phyloP scores from a whole-genome alignment of 768 basidiomycete species.

The Hypholoma fasciculare region DNA sequence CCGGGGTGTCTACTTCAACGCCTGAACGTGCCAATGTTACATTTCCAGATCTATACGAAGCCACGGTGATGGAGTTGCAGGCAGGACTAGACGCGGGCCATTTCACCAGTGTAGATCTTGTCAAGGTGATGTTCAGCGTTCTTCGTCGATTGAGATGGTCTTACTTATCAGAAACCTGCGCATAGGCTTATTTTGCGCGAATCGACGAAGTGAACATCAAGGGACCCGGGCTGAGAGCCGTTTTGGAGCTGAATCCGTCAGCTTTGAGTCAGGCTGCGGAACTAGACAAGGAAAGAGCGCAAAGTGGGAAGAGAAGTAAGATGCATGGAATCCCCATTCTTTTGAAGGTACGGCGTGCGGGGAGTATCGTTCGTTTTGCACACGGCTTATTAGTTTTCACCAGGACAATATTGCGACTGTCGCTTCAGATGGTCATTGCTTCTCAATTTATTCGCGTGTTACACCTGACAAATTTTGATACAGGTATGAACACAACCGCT shows the following conservation, averaged over 20 bases:
- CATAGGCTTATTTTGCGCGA: slow-evolving; percentile 64
- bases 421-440: slow-evolving; percentile 37
- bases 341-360: slow-evolving; percentile 38
- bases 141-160: too few species aligned
- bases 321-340: slow-evolving; percentile 57
- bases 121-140: slow-evolving; percentile 40
- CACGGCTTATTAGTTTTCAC: too few species aligned
- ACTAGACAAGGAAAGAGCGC: slow-evolving; percentile 44
- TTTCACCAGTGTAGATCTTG: slow-evolving; percentile 62
- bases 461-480: neutral
- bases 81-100: slow-evolving; percentile 45
- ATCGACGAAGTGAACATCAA: slow-evolving; percentile 70
- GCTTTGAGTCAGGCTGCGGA: slow-evolving; percentile 53
- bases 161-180: too few species aligned
- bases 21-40: neutral
- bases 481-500: slow-evolving; percentile 48
- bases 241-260: slow-evolving; percentile 56
- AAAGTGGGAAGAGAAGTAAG: slow-evolving; percentile 39
- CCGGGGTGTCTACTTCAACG: neutral
- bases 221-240: slow-evolving; percentile 55
- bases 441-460: neutral
- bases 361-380: too few species aligned
- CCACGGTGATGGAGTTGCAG: slow-evolving; percentile 54
- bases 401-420: slow-evolving; percentile 50
- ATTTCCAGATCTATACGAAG: slow-evolving; percentile 62